Evolutionary conservation across 495 filamentous ascomycete species (phyloP), one percentile per base, ranked within the genome.

Genomic region (Talaromyces wortmannii): DNA sequence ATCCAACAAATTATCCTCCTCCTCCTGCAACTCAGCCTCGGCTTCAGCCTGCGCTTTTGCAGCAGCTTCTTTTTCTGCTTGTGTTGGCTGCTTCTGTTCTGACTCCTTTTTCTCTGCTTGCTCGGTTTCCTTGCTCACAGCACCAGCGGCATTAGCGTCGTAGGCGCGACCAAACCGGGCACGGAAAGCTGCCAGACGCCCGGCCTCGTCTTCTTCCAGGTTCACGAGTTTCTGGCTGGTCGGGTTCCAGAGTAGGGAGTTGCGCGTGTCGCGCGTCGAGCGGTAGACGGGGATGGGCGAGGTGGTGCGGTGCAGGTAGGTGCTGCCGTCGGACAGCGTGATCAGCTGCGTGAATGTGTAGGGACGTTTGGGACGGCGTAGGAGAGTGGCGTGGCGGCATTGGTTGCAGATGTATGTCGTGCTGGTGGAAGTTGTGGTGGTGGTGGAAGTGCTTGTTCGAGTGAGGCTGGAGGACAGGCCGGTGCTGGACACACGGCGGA

Each of bases 261-360:
- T 98, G 59, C 89, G 83, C 47, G 83, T 86, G 78, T 98, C 94
- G 68, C 92, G 91, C 44, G 80, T 83, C 52, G 78, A 81, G 55
- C 81, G 81, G 79, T 91, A 89, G 44, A 97, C 73, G 3, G 89
- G 87, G 12, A 73, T 59, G 3, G 94, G 94, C 7, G 86, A 90
- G 11, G 92, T 95, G 7, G 95, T 96, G 63, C 95, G 92, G 55
- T 88, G 80, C 11, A 87, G 84, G 81, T 84, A 97, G 53, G 90
- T 88, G 63, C 79, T 84, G 54, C 94, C 94, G 78, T 98, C 94
- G n/a, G 85, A 86, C 59, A 96, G 86, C 53, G 92, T 92, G 52
- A 97, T 80, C 32, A 98, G 85, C 72, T 98, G 94, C 17, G 94
- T 96, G 82, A 96, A 96, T 61, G 86, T 89, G 82, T 97, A 97